Percentiles rank a stretch among this genome's conserved stretches.
phyloP scores from a whole-genome alignment of 2,329 filamentous ascomycete genomes.

The Exophiala xenobiotica region DNA sequence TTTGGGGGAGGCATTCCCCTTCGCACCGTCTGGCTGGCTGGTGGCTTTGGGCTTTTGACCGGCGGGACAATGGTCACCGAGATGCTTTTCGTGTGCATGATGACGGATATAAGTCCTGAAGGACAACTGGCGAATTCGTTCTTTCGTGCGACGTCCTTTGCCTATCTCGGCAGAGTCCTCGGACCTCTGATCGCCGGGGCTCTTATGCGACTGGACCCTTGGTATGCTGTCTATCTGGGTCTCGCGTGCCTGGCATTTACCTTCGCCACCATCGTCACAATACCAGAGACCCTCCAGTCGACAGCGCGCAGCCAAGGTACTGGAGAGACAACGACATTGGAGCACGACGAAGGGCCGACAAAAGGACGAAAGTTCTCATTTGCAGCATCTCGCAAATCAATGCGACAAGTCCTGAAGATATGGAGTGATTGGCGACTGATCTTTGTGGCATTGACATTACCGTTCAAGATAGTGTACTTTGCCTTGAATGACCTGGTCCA shows the following conservation, averaged over 20 bases:
- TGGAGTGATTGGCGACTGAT: slow-evolving; percentile 20
- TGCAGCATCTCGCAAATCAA: slow-evolving; percentile 29
- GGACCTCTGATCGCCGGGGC: slow-evolving; percentile 40
- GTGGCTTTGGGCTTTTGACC: slow-evolving; percentile 46
- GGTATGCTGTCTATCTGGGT: slow-evolving; percentile 42
- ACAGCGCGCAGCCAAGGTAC: slow-evolving; percentile 30
- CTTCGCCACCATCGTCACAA: slow-evolving; percentile 35
- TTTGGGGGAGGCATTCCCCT: slow-evolving; percentile 45
- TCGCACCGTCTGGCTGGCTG: slow-evolving; percentile 50
- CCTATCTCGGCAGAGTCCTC: slow-evolving; percentile 37
- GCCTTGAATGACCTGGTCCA: slow-evolving; percentile 49
- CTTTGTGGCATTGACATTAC: slow-evolving; percentile 47
- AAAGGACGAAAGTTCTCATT: slow-evolving; percentile 27
- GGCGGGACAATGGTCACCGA: slow-evolving; percentile 49
- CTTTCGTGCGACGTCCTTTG: slow-evolving; percentile 43
- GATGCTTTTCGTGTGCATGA: slow-evolving; percentile 51
- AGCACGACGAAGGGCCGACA: slow-evolving; percentile 26
- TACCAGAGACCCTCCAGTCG: slow-evolving; percentile 43
- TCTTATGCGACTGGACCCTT: slow-evolving; percentile 42
- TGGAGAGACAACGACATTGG: background rate
- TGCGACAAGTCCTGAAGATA: slow-evolving; percentile 8
- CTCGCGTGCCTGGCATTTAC: slow-evolving; percentile 36
- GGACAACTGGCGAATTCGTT: slow-evolving; percentile 46
- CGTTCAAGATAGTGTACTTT: slow-evolving; percentile 50
- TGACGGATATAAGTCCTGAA: slow-evolving; percentile 51